These are phyloP conservation scores for Ettlia oleoabundans DNA, from an alignment of 139 green algal species.

Conservation along the genomic window DNA sequence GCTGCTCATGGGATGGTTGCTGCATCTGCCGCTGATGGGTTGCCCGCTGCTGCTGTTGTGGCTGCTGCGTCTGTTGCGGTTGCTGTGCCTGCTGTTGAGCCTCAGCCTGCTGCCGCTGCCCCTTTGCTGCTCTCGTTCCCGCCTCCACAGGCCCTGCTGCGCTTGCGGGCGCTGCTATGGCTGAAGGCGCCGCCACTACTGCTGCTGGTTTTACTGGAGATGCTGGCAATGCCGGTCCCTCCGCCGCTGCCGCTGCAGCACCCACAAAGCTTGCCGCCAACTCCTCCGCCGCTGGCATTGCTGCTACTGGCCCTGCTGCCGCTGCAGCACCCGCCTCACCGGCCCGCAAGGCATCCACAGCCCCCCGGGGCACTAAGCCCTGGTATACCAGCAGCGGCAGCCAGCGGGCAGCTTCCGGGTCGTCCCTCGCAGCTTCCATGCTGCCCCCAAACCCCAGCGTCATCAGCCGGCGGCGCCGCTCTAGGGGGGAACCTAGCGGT, in stretches of 20 bases:
- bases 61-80: not conserved
- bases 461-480: constrained; percentile 59
- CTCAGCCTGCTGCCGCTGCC: not conserved
- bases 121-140: not conserved
- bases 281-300: too few relatives aligned
- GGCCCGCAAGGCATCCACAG: too few relatives aligned
- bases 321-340: too few relatives aligned
- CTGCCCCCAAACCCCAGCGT: constrained; percentile 42
- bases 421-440: not conserved
- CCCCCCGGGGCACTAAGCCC: not conserved
- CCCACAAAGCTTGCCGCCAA: too few relatives aligned
- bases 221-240: too few relatives aligned
- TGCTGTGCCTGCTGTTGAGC: not conserved
- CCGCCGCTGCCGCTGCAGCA: too few relatives aligned
- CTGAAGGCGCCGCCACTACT: too few relatives aligned
- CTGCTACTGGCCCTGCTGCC: too few relatives aligned
- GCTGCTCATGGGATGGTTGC: not conserved
- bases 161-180: too few relatives aligned
- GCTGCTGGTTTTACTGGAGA: too few relatives aligned
- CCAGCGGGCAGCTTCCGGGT: constrained; percentile 35
- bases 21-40: not conserved
- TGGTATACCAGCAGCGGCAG: constrained; percentile 47
- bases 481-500: constrained; percentile 69
- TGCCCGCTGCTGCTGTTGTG: not conserved
- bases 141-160: too few relatives aligned